Conservation (phyloP, 2,329 filamentous ascomycete genomes). For the Lachnellula subtilissima region DNA sequence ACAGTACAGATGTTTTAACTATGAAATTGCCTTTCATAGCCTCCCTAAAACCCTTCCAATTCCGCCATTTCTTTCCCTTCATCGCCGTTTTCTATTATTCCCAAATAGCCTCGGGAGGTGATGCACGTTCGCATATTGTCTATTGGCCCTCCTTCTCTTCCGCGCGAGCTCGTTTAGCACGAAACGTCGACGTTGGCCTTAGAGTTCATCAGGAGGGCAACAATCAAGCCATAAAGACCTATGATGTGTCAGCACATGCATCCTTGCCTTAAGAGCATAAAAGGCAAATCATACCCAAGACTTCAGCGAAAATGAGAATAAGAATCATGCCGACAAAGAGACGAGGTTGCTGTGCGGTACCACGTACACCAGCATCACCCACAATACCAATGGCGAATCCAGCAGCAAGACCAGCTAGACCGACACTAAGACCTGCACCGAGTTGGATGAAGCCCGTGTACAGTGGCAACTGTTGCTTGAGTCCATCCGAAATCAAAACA, state of each 20-base stretch:
- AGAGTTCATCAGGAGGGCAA: constrained; percentile 99
- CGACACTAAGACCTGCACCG: constrained; percentile 76
- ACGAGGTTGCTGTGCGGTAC: constrained; percentile 65
- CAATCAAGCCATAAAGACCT: constrained; percentile 99
- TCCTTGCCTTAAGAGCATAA: background rate
- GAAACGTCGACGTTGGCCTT: constrained; percentile 64
- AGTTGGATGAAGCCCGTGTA: constrained; percentile 84
- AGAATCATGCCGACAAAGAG: constrained; percentile 77
- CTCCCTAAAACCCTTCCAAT: constrained; percentile 13
- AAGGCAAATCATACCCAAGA: constrained; percentile 56
- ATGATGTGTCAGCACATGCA: constrained; percentile 26
- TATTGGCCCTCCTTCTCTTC: constrained; percentile 22
- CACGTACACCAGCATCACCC: constrained; percentile 82
- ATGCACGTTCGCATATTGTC: constrained; percentile 26
- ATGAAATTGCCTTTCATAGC: constrained; percentile 19
- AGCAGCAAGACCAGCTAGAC: constrained; percentile 76
- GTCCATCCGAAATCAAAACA: constrained; percentile 76
- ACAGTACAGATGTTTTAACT: constrained; percentile 31
- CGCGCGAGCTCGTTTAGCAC: constrained; percentile 45
- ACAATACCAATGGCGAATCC: constrained; percentile 86
- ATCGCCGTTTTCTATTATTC: constrained; percentile 23
- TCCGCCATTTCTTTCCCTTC: constrained; percentile 7
- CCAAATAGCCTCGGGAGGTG: constrained; percentile 23
- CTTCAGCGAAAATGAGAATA: constrained; percentile 83
- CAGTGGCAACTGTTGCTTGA: constrained; percentile 66